Evolutionary conservation across 805 yeast species (phyloP), one percentile per base, ranked within the genome.

Genomic region (Suhomyces canberraensis): DNA sequence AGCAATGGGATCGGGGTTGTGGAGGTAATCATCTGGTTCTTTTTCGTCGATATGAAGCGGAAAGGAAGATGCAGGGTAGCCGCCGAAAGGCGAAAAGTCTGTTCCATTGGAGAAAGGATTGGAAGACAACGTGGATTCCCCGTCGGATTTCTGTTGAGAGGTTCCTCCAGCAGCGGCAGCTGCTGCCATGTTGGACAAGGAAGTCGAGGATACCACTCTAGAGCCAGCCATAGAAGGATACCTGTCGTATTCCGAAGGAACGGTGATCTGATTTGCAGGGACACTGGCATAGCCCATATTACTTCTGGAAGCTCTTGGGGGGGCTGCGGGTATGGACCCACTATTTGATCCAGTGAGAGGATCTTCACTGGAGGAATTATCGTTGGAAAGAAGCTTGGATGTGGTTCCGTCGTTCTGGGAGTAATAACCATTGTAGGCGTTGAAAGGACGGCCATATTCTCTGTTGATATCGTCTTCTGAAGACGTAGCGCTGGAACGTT

Each of bases 191-290:
- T 45, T 39, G 19, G 37, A 34, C 18, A 45, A 41, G 8, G 70
- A 63, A 4, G 65, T 49, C 9, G 78, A 70, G 3, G 86, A 78
- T 3, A 75, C 72, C 3, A 76, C 77, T 44, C 84, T 66, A 11
- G 82, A 75, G 3, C 73, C 73, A 3, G 77, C 75, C 43, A 78
- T 66, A 17, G 77, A 69, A 4, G 91, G 90, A 50, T 82, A 83
- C 47, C 89, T 66, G 56, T 81, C 87, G 48, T 66, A 81, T 37
- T 75, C 83, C 1, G 77, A 66, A 3, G 86, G 82, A 19, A 50
- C 61, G n/a, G 52, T 60, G 29, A 64, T 51, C 34, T 47, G 49
- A 35, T 38, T 44, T 33, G 36, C 20, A 13, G 40, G 35, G 16
- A 28, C 24, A 18, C 29, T 25, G 29, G 29, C 19, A 16, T 30